These are phyloP conservation scores for Cladosporium cucumerinum DNA, from an alignment of 2,329 filamentous ascomycete genomes.

Conservation along the genomic window DNA sequence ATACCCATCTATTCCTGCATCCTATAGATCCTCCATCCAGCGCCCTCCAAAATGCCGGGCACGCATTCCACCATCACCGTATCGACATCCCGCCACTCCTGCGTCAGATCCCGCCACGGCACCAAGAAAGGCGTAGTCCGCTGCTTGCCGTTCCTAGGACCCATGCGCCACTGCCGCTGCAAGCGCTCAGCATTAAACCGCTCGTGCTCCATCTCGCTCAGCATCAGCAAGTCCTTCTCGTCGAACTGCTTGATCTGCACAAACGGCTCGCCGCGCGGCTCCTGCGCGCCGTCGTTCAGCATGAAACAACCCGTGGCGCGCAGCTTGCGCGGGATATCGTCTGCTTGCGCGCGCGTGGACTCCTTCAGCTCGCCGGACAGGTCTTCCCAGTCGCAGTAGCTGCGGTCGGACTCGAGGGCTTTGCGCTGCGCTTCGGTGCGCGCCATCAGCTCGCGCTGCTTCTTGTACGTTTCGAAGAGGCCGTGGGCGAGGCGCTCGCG, in stretches of 20 bases:
- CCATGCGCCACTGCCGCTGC: slow-evolving; percentile 36
- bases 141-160: slow-evolving; percentile 32
- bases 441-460: slow-evolving; percentile 31
- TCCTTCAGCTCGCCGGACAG: slow-evolving; percentile 34
- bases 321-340: slow-evolving; percentile 37
- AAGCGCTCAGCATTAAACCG: slow-evolving; percentile 36
- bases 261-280: slow-evolving; percentile 29
- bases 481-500: slow-evolving; percentile 34
- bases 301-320: slow-evolving; percentile 36
- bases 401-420: slow-evolving; percentile 30
- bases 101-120: slow-evolving; percentile 35
- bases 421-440: slow-evolving; percentile 27
- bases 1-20: slow-evolving; percentile 22
- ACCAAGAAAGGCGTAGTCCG: slow-evolving; percentile 35
- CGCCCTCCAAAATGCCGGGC: slow-evolving; percentile 29
- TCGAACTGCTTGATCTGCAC: slow-evolving; percentile 32
- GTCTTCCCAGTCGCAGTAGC: slow-evolving; percentile 36
- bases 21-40: slow-evolving; percentile 35
- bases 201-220: slow-evolving; percentile 37
- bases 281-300: slow-evolving; percentile 24
- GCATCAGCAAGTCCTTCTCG: slow-evolving; percentile 31
- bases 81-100: slow-evolving; percentile 37
- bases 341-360: slow-evolving; percentile 35
- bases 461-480: slow-evolving; percentile 35
- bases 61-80: slow-evolving; percentile 38